phyloP scores from a whole-genome alignment of 2,329 filamentous ascomycete genomes.

The Fusarium brachygibbosum region DNA sequence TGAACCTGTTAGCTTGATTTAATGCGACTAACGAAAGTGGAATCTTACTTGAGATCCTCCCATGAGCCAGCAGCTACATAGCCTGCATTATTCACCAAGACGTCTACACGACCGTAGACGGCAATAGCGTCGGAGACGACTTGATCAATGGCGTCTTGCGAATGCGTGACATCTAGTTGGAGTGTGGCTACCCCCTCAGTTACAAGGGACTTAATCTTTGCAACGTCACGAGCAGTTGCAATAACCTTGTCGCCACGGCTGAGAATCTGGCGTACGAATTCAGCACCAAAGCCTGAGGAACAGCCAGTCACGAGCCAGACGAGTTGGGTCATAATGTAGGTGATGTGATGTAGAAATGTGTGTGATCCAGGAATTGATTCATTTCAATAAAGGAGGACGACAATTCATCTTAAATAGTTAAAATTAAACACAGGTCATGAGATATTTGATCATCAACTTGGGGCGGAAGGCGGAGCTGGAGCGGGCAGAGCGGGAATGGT shows the following conservation, averaged over 20 bases:
- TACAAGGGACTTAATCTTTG: slow-evolving; percentile 25
- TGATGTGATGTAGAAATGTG: neutral
- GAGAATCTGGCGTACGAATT: slow-evolving; percentile 42
- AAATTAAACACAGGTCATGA: neutral
- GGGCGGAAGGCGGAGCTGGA: neutral
- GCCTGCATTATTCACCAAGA: slow-evolving; percentile 55
- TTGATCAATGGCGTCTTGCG: slow-evolving; percentile 28
- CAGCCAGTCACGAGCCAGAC: slow-evolving; percentile 54
- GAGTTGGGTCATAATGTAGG: slow-evolving; percentile 44
- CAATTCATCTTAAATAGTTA: neutral
- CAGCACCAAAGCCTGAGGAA: slow-evolving; percentile 52
- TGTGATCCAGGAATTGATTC: too few relatives aligned
- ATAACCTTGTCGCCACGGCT: slow-evolving; percentile 51
- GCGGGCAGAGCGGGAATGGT: slow-evolving; percentile 8
- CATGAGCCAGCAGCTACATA: slow-evolving; percentile 46
- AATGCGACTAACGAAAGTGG: rapidly evolving
- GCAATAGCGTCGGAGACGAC: slow-evolving; percentile 48
- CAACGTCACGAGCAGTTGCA: slow-evolving; percentile 48
- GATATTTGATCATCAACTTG: too few relatives aligned
- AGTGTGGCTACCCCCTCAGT: slow-evolving; percentile 22
- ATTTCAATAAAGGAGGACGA: neutral
- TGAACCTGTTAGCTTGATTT: neutral
- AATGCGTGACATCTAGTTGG: slow-evolving; percentile 51
- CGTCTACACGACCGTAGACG: slow-evolving; percentile 52
- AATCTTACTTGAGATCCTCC: slow-evolving; percentile 51